Conservation (phyloP, 2,329 filamentous ascomycete genomes). For the Exophiala aquamarina region DNA sequence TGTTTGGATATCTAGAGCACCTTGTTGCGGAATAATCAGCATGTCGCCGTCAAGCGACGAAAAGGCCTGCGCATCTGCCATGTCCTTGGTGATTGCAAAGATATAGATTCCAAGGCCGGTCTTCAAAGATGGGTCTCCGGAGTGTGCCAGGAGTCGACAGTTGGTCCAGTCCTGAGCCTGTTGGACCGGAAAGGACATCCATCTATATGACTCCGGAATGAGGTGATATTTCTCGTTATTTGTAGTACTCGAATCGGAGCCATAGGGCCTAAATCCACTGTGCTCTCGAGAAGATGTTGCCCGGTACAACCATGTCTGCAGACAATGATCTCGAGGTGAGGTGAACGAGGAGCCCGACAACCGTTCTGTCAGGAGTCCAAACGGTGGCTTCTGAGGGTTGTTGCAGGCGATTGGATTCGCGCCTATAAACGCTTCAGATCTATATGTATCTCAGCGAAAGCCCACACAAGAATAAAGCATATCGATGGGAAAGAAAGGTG, state of each 20-base stretch:
- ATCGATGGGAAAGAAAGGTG: neutral
- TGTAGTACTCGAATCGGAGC: neutral
- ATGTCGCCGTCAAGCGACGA: conserved; percentile 67
- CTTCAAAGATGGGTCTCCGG: conserved; percentile 58
- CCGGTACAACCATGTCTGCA: conserved; percentile 61
- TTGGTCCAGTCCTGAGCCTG: conserved; percentile 55
- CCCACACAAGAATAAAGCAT: neutral
- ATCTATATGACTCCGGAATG: conserved; percentile 34
- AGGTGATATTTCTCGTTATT: conserved; percentile 42
- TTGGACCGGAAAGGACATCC: conserved; percentile 37
- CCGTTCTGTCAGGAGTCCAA: conserved; percentile 34
- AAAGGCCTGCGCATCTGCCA: conserved; percentile 55
- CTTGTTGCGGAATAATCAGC: conserved; percentile 65
- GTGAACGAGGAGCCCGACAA: conserved; percentile 56
- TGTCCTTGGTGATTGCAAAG: conserved; percentile 56
- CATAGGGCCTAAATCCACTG: conserved; percentile 25
- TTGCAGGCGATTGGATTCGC: conserved; percentile 41
- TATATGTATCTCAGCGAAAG: neutral
- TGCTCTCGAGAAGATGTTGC: conserved; percentile 57
- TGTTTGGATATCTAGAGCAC: conserved; percentile 66
- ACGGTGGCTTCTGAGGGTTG: conserved; percentile 38
- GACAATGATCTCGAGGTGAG: conserved; percentile 56
- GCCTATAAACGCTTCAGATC: conserved; percentile 38
- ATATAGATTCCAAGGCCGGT: conserved; percentile 57
- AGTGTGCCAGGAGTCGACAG: conserved; percentile 55